Base-by-base conservation (phyloP, 1,139 yeast genomes). In the Blastobotrys elegans region DNA sequence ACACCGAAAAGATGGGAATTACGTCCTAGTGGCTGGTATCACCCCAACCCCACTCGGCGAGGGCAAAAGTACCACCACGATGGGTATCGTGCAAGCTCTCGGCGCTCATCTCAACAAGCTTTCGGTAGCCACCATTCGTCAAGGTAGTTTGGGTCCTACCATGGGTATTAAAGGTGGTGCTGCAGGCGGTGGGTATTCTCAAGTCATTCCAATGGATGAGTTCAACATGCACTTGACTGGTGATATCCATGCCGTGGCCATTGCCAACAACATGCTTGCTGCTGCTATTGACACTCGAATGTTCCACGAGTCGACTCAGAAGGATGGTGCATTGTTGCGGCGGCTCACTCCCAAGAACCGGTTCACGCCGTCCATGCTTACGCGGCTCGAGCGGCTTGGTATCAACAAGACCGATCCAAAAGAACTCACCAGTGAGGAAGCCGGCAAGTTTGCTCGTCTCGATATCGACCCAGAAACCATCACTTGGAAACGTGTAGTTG, bases 141-240 rank as follows among this genome's bases (percentile, higher is more conserved):
- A 92, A 69, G 98, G 98, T 38, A 85, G 95, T 16, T 90, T 92
- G 97, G 98, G 98, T 46, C 98, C 98, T 52, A 92, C 98, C 18
- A 92, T 92, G 63, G 98, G 98, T 70, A 89, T 92, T 65, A 92
- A 90, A 72, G 97, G 97, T 67, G 98, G 98, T 70, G 98, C 98
- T 55, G 97, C 98, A 17, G 98, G 98, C 65, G 98, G 98, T 66
- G 98, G 98, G 52, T 92, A 90, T 71, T 84, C 97, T 8, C 97
- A 92, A 72, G 97, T 92, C 44, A 89, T 92, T 63, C 98, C 98
- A 54, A 92, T 92, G 98, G 98, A 92, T 68, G 98, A 92, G 70
- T 92, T 92, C 76, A 92, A 92, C 74, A 81, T 92, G 86, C 98
- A 92, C 67, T 81, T 92, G 57, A 92, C 98, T 44, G 98, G 98